Base-by-base conservation (phyloP, 2,329 filamentous ascomycete genomes). In the Aureobasidium sp. region DNA sequence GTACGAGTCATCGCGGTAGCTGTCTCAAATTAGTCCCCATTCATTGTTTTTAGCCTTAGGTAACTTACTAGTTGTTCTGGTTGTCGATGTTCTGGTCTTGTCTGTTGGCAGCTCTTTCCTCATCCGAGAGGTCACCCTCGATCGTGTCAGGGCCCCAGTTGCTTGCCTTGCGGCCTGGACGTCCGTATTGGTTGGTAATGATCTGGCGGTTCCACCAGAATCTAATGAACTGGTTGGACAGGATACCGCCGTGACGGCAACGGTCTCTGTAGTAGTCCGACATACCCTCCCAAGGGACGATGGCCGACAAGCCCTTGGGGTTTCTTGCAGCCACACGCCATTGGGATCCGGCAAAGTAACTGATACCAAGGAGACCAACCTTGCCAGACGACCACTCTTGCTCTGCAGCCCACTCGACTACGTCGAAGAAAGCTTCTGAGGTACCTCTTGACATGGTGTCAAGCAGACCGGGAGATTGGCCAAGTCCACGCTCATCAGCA, bases 181-280 rank as follows among this genome's bases (percentile, higher is more conserved):
- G 65, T 11, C 87, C 87, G 64, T 90, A 90, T 70, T 90, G 87
- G 67, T 89, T 89, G 0, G 77, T 77, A 8, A 87, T 74, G 7
- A 88, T 84, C 68, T 88, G 85, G 0, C 84, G 77, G 67, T 87
- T 79, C 85, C 85, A 88, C 85, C 85, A 88, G 67, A 86, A 83
- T 68, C 73, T 53, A 66, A 87, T 86, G 64, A 73, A 73, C n/a
- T 64, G 60, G 61, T 73, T 70, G 45, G 68, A 70, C 24, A 73
- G 50, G 39, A 73, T 72, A 61, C 75, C 72, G 31, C 76, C 72
- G 61, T 77, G 74, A n/a, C 74, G 69, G 63, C 72, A 75, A 33
- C 72, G 68, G 62, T 75, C 74, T 15, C 81, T 75, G 64, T 81
- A 83, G 65, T 81, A 82, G 63, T 83, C 81, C 0, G 75, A 77